Base-by-base conservation (phyloP, 1,284 basidiomycete genomes). In the Ustilago bromivora region DNA sequence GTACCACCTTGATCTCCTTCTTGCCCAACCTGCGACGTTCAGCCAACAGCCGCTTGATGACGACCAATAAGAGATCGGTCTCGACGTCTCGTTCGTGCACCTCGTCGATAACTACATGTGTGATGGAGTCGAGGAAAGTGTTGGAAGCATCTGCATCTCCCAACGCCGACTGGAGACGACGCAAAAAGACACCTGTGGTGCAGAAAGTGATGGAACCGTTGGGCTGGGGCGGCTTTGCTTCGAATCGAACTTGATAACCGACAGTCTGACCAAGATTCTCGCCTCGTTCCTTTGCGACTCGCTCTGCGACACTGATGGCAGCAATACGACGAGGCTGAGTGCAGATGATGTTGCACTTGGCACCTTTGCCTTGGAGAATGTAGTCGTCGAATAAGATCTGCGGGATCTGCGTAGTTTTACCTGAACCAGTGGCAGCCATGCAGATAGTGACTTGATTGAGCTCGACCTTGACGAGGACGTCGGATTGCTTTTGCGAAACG, bases 61-160 rank as follows among this genome's bases (percentile, higher is more conserved):
- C 94, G 66, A 96, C 94, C 10, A 99, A 90, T 54, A 96, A 87
- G 54, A 98, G 88, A 86, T 98, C 96, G 0, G 94, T 97, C 85
- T 98, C 95, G 66, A 98, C 91, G 82, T 97, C 95, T 36, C 96
- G 92, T 87, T 98, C 95, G 86, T 99, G 96, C 3, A 96, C 96
- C 87, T 99, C 96, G 86, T 99, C 96, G 49, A 98, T 93, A 46
- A 98, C 88, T 70, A 98, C 90, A 87, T 98, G 96, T 9, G 95
- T 95, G 55, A 97, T 90, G 64, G 91, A 89, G 81, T 98, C 95
- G 76, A 98, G 88, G 77, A 87, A 88, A 17, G 67, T 76, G 62
- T 70, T 76, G 52, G 72, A 68, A 4, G 65, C 67, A 9, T 79
- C 77, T 11, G 73, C 70, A 38, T 82, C 77, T 40, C 87, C 84